Conservation (phyloP, 441 rosid species). For the Eruca vesicaria region DNA sequence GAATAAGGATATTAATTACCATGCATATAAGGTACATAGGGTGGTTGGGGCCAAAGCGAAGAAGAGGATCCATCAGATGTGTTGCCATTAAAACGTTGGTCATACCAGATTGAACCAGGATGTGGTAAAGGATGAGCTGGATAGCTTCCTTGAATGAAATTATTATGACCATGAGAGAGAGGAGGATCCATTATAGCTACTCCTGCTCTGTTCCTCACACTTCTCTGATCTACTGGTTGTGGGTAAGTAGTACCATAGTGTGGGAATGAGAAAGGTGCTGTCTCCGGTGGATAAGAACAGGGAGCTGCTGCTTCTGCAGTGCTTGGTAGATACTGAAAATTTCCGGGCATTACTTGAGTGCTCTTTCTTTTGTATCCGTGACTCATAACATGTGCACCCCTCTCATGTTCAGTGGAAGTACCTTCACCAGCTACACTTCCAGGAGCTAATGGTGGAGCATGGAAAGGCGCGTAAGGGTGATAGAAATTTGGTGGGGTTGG, state of each 20-base stretch:
- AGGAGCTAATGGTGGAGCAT: conserved; percentile 36
- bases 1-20: conserved; percentile 49
- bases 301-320: conserved; percentile 52
- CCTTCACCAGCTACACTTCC: too few species aligned
- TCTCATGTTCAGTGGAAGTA: conserved; percentile 55
- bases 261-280: conserved; percentile 44
- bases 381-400: conserved; percentile 49
- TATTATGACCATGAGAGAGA: conserved; percentile 48
- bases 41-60: conserved; percentile 58
- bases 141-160: conserved; percentile 57
- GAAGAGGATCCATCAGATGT: conserved; percentile 49
- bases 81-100: too few species aligned
- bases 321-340: conserved; percentile 48
- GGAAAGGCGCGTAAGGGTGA: conserved; percentile 42
- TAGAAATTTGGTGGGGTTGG: conserved; percentile 50
- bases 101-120: conserved; percentile 47
- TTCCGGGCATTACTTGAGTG: conserved; percentile 50
- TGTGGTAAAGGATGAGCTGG: conserved; percentile 56
- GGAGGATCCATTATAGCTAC: conserved; percentile 53
- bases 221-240: conserved; percentile 48
- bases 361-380: conserved; percentile 69
- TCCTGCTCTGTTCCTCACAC: conserved; percentile 60
- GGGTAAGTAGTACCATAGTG: conserved; percentile 33
- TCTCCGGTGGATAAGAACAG: conserved; percentile 39
- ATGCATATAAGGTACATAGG: conserved; percentile 51